Base-by-base conservation (phyloP, 2,329 filamentous ascomycete genomes). In the Zarea fungicola region DNA sequence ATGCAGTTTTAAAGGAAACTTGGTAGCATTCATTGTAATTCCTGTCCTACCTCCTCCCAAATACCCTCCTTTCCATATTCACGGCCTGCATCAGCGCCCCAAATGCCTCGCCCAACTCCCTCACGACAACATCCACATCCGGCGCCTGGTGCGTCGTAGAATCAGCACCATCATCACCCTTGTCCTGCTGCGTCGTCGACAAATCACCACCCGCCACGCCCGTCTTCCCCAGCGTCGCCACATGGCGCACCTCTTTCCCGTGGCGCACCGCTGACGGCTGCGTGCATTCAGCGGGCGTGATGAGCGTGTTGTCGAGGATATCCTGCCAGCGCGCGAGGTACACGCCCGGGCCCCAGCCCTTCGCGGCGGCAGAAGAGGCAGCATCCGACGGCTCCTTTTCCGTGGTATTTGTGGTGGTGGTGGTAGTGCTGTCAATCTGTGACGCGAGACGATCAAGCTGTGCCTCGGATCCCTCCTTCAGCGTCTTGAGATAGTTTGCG, bases 261-360 rank as follows among this genome's bases (percentile, higher is more conserved):
- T 54, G 61, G 0, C 85, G 72, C 0, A 84, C 63, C 1, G 71
- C 68, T 6, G 41, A 25, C 21, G 41, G 35, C 23, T 0, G 84
- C 83, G 1, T 65, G 60, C 0, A 71, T 1, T 67, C 71, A 0
- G 69, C 74, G 0, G 87, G 85, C 1, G 84, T 86, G 52, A 91
- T 82, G 39, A 75, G 63, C 0, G 87, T 87, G n/a, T 75, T 70
- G 60, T 90, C 83, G 3, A 91, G 70, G 6, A 90, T 70, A 1
- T 77, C 71, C 61, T 89, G 84, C 87, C 87, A 91, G 42, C 81
- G 76, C 1, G 79, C 74, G 21, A 90, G 76, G 60, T 86, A 91
- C 40, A 85, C 78, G 1, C 87, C 87, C 0, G 87, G 86, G 0
- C 85, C 86, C 21, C 73, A 74, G 46, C 76, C 57, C 43, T 51